Evolutionary conservation across 306 rosid species (phyloP), one percentile per base, ranked within the genome.

Genomic region (Castanea mollissima): DNA sequence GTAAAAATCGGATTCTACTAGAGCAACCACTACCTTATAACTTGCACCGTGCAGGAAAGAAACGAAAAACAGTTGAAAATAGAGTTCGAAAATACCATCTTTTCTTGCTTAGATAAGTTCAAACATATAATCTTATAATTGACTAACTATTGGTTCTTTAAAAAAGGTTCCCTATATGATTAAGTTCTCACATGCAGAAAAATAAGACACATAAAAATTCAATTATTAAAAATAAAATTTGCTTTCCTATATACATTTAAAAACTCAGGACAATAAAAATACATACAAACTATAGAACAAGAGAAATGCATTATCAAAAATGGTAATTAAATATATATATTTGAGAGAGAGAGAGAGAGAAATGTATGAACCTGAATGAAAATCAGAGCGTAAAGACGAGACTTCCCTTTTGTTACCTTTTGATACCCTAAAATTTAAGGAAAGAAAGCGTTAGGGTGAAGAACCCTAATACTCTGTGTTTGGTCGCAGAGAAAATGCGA

Each of bases 321-420:
- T 41, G 46, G 46, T 41, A 8, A 41, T 41, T 41, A 11, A 1
- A 25, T 1, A 0, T 8, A 41, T 38, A 7, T 7, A 38, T 38
- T 1, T 38, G 15, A 51, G 34, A 79, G 15, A 63, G 15, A 51
- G 34, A 79, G 15, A 63, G 65, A 19, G 34, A 49, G 52, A 63
- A 67, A 9, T 13, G 18, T 79, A 94, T 6, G 18, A 75, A 94
- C 97, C 97, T 91, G 97, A 74, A 64, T 29, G 31, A 80, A 21
- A 74, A 91, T 79, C 67, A 88, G 86, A 14, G 74, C 11, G 31
- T 77, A 69, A 69, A 94, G 91, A 25, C 80, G 84, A 41, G 88
- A 85, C 75, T 88, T 90, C 57, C 91, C 95, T 83, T 87, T 74
- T 71, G 97, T 97, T 72, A 91, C 97, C 85, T 75, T 83, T 75